phyloP scores from a whole-genome alignment of 768 basidiomycete species.

The Panus rudis region DNA sequence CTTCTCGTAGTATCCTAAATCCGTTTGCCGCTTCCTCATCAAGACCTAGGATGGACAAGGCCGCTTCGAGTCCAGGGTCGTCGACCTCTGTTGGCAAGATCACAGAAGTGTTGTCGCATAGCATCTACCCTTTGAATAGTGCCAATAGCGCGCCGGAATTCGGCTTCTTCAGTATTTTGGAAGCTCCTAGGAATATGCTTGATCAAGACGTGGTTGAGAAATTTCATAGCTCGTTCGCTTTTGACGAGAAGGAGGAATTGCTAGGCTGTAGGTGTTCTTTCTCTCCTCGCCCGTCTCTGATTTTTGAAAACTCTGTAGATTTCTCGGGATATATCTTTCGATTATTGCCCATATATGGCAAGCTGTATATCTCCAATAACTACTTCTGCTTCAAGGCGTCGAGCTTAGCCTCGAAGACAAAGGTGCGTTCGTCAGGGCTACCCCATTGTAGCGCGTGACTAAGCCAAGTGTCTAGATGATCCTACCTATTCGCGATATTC shows the following conservation, averaged over 20 bases:
- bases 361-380: conserved; percentile 86
- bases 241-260: conserved; percentile 80
- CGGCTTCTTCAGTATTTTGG: conserved; percentile 71
- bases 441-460: no score
- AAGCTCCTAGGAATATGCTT: conserved; percentile 55
- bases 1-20: conserved; percentile 21
- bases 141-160: conserved; percentile 36
- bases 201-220: conserved; percentile 66
- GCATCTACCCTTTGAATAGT: conserved; percentile 23
- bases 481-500: conserved; percentile 82
- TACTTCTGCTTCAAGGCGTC: conserved; percentile 94
- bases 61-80: conserved; percentile 15
- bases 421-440: no score
- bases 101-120: conserved; percentile 50
- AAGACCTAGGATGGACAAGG: conserved; percentile 13
- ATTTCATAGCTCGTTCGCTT: conserved; percentile 76
- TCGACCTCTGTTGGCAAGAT: conserved; percentile 32
- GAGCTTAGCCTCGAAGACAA: conserved; percentile 71
- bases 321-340: conserved; percentile 89
- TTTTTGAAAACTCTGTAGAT: conserved; percentile 38
- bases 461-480: conserved; percentile 65
- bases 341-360: conserved; percentile 82
- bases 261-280: conserved; percentile 68
- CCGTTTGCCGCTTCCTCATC: conserved; percentile 2
- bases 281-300: background rate